Conservation (phyloP, 805 yeast genomes). For the Metschnikowia corniflorae region DNA sequence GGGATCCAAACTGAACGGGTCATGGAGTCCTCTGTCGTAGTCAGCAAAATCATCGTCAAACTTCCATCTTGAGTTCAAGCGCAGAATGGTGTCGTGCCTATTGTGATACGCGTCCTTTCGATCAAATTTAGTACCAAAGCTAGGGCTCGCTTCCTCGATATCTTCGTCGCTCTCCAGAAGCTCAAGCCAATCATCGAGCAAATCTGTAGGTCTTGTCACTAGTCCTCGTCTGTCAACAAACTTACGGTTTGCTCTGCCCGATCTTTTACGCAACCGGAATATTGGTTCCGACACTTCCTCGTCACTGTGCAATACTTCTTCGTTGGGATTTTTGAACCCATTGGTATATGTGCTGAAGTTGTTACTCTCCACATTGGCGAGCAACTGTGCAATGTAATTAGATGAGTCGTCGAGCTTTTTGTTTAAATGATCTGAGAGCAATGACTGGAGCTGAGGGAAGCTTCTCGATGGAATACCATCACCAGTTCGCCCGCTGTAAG, state of each 20-base stretch:
- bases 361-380: slow-evolving; percentile 37
- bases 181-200: slow-evolving; percentile 43
- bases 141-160: neutral
- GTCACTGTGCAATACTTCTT: slow-evolving; percentile 11
- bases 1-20: slow-evolving; percentile 72
- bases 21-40: slow-evolving; percentile 30
- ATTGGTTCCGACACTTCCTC: slow-evolving; percentile 45
- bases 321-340: slow-evolving; percentile 28
- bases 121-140: slow-evolving; percentile 8
- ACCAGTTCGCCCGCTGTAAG: slow-evolving; percentile 50
- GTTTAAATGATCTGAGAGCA: slow-evolving; percentile 28
- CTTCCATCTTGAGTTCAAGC: slow-evolving; percentile 63
- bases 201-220: slow-evolving; percentile 30
- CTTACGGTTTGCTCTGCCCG: slow-evolving; percentile 65
- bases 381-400: slow-evolving; percentile 38
- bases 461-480: slow-evolving; percentile 46
- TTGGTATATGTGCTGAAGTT: slow-evolving; percentile 38
- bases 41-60: slow-evolving; percentile 58
- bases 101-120: slow-evolving; percentile 44
- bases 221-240: slow-evolving; percentile 75
- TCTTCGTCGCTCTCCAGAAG: slow-evolving; percentile 30
- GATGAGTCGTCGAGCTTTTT: slow-evolving; percentile 21
- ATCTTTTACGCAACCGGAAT: slow-evolving; percentile 66
- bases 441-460: slow-evolving; percentile 46
- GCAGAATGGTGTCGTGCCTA: slow-evolving; percentile 39